Conservation (phyloP, 2,329 filamentous ascomycete species). For the Hysterium pulicare region DNA sequence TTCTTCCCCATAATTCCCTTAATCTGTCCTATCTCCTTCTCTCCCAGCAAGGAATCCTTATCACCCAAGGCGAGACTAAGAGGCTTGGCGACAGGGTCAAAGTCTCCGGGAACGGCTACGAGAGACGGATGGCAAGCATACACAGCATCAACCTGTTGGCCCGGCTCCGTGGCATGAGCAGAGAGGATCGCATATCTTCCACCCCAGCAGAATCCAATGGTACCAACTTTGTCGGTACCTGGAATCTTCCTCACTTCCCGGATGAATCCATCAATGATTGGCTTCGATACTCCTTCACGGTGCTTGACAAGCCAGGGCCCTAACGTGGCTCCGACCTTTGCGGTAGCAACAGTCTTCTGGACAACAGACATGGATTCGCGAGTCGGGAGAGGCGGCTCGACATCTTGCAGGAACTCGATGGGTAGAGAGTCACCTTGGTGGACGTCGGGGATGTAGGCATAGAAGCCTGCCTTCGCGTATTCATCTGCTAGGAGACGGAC, state of each 20-base stretch:
- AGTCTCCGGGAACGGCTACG: conserved; percentile 42
- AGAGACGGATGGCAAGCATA: conserved; percentile 43
- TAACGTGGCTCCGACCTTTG: conserved; percentile 39
- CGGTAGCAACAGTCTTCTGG: conserved; percentile 41
- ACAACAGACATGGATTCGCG: conserved; percentile 35
- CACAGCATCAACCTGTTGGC: conserved; percentile 39
- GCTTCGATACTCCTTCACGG: conserved; percentile 41
- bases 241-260: conserved; percentile 36
- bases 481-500: conserved; percentile 41
- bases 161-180: conserved; percentile 11
- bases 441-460: conserved; percentile 41
- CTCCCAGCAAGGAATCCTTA: conserved; percentile 41
- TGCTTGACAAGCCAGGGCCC: conserved; percentile 45
- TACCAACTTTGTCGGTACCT: conserved; percentile 41
- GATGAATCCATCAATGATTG: conserved; percentile 45
- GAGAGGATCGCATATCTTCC: conserved; percentile 39
- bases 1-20: conserved; percentile 41
- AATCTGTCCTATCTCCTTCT: conserved; percentile 39
- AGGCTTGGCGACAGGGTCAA: conserved; percentile 39
- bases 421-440: conserved; percentile 41
- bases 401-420: conserved; percentile 37
- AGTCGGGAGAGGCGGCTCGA: conserved; percentile 42
- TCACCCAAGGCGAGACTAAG: conserved; percentile 41
- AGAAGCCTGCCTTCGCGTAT: conserved; percentile 42
- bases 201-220: conserved; percentile 44